Evolutionary conservation across 768 basidiomycete species (phyloP), one percentile per base, ranked within the genome.

Genomic region (Trametes punicea): DNA sequence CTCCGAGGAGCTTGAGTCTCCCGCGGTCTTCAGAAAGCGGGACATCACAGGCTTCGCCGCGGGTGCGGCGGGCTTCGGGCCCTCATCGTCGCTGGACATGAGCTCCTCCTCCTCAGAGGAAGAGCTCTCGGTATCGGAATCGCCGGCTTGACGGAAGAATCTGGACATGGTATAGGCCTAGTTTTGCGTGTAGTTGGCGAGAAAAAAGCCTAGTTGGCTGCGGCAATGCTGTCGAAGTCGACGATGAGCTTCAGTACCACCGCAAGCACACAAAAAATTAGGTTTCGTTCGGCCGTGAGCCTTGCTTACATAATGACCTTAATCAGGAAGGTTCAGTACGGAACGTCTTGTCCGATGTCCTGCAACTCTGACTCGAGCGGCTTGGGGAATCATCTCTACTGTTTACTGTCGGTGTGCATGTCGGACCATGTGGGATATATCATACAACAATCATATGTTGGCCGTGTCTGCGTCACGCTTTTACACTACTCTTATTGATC

Each of bases 111-210:
- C 75, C 34, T 74, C 73, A n/a, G 71, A 72, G 46, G 85, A 88
- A 49, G 90, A 89, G 41, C 85, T 86, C 69, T 90, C 87, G 39
- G 84, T 87, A 51, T 92, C 90, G 47, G 88, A 89, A 70, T 92
- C 89, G 70, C 82, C 87, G 57, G 82, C 89, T 75, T 84, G 81
- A 76, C 88, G 85, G 77, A 93, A 93, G 76, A 94, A 93, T 67
- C 90, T 84, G 59, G 91, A 93, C 90, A 93, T 93, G 51, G 60
- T 69, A 53, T 25, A 21, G 46, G 27, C 23, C 21, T 56, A 45
- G 55, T 48, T 50, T 49, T 42, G 11, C 11, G 23, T 27, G 44
- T 23, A 21, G n/a, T 46, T 34, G 34, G 31, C 47, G 18, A 51
- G 56, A 23, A 20, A 31, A 46, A 40, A 38, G 56, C 50, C 42